A percentile compares a stretch with the other conserved stretches of the same genome.
Evolutionary conservation across 305 asterid species (phyloP).

Genomic region (Coffea humblotiana): DNA sequence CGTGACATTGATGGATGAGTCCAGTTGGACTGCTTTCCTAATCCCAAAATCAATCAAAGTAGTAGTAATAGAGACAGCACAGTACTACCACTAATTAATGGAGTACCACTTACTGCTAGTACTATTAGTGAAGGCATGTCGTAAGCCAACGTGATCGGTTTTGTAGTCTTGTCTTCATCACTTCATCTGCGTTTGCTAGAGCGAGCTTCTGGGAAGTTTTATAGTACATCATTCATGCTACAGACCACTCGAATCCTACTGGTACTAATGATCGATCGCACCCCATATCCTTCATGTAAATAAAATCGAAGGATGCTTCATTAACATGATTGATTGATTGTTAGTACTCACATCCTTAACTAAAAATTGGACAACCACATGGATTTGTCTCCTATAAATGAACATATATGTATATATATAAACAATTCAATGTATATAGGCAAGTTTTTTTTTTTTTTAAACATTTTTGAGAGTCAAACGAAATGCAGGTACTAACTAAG

Average conservation of each 20-base stretch:
- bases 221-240: no score
- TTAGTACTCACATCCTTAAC: background rate
- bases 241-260: conserved; percentile 4
- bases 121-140: no score
- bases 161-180: no score
- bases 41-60: background rate
- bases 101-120: no score
- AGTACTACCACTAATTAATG: no score
- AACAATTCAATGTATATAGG: background rate
- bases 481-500: no score
- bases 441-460: background rate
- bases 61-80: no score
- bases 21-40: background rate
- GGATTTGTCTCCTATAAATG: conserved; percentile 4
- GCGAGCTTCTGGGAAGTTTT: no score
- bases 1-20: no score
- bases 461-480: background rate
- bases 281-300: background rate
- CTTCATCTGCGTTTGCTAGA: no score
- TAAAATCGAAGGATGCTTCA: background rate
- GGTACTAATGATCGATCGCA: background rate
- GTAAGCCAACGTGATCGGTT: no score
- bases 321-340: background rate
- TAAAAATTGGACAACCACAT: background rate
- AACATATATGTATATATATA: no score